These are phyloP conservation scores for Alternaria gaisen DNA, from an alignment of 2,329 filamentous ascomycete genomes.

Conservation along the genomic window DNA sequence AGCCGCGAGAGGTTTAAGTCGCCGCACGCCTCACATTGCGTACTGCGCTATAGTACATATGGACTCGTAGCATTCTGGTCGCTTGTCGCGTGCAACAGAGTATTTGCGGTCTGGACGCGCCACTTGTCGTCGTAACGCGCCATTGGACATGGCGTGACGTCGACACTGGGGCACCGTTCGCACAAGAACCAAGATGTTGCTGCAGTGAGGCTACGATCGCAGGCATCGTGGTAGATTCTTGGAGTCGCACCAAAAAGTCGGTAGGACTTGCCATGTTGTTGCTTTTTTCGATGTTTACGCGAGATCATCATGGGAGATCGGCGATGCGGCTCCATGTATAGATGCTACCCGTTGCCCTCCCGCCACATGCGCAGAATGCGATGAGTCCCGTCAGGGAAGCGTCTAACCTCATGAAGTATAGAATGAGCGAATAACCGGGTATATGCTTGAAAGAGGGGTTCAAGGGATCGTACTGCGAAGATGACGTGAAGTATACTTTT, in stretches of 20 bases:
- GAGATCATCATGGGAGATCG: constrained; percentile 28
- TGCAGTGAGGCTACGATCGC: constrained; percentile 22
- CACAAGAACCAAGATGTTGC: constrained; percentile 12
- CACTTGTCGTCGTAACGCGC: constrained; percentile 39
- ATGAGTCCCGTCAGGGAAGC: constrained; percentile 8
- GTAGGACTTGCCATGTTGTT: constrained; percentile 18
- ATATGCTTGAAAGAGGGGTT: constrained; percentile 17
- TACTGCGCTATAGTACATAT: constrained; percentile 26
- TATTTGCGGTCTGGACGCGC: constrained; percentile 38
- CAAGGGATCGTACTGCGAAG: constrained; percentile 7
- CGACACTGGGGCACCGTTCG: constrained; percentile 13
- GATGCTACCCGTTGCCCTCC: constrained; percentile 33
- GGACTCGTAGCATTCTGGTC: constrained; percentile 25
- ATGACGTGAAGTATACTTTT: constrained; percentile 21
- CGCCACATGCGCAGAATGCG: constrained; percentile 41
- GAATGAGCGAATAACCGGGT: constrained; percentile 17
- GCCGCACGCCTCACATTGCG: constrained; percentile 43
- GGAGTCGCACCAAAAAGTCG: constrained; percentile 7
- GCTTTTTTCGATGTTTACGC: constrained; percentile 26
- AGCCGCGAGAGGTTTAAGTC: constrained; percentile 36
- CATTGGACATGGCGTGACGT: constrained; percentile 35
- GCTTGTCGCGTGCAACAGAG: constrained; percentile 35
- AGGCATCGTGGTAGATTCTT: constrained; percentile 18
- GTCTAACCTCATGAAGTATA: constrained; percentile 23
- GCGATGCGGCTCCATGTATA: constrained; percentile 23